Conservation (phyloP, 495 filamentous ascomycete genomes). For the Podospora comata region DNA sequence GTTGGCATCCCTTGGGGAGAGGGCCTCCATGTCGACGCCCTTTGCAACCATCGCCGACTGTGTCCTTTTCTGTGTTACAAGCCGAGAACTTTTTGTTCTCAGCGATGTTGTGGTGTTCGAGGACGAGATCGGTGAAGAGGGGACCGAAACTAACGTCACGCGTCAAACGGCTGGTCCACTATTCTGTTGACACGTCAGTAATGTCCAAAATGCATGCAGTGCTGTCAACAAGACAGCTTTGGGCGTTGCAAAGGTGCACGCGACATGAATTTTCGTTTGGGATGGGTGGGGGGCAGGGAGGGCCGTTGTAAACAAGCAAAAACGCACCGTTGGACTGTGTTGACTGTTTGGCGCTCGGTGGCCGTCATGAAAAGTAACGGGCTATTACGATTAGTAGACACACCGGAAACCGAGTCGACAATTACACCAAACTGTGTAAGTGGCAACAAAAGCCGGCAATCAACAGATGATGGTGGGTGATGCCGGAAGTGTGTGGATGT, state of each 20-base stretch:
- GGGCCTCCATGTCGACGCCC: constrained; percentile 59
- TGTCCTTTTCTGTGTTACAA: neutral
- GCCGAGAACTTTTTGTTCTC: neutral
- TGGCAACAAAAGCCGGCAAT: constrained; percentile 2
- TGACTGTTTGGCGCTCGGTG: neutral
- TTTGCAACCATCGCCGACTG: constrained; percentile 31
- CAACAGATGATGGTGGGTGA: neutral
- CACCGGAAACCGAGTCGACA: neutral
- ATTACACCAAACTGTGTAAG: constrained; percentile 3
- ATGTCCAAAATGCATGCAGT: neutral
- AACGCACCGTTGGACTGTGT: neutral
- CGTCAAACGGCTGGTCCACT: neutral
- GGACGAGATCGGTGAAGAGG: neutral
- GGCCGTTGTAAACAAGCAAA: neutral
- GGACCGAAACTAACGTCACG: neutral
- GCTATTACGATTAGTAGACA: neutral
- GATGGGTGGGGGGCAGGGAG: neutral
- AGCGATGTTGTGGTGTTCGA: neutral
- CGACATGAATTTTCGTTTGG: neutral
- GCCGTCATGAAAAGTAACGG: neutral
- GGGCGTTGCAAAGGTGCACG: neutral
- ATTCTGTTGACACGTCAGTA: constrained; percentile 7
- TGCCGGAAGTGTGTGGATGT: constrained; percentile 4
- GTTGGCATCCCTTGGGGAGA: constrained; percentile 71
- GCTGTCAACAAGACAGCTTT: neutral